Conservation (phyloP, 495 filamentous ascomycete genomes). For the Penicillium simplicissimum region DNA sequence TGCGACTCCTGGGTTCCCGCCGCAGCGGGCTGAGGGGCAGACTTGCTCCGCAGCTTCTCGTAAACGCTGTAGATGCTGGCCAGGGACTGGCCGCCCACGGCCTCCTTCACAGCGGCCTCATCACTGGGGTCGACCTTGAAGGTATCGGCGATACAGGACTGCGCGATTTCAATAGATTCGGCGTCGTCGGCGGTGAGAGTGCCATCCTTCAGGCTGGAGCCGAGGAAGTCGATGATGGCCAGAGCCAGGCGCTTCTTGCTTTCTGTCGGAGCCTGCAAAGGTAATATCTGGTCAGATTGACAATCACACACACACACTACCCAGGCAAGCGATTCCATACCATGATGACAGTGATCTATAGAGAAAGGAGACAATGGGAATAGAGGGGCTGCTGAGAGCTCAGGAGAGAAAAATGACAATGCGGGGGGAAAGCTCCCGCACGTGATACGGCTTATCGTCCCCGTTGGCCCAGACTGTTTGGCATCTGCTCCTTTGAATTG, state of each 20-base stretch:
- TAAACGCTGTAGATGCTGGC: conserved; percentile 91
- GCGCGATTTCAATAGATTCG: conserved; percentile 88
- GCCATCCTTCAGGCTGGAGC: conserved; percentile 80
- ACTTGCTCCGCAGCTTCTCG: conserved; percentile 85
- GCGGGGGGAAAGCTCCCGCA: conserved; percentile 31
- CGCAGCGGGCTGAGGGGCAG: conserved; percentile 36
- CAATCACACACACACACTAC: not conserved
- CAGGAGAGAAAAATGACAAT: conserved; percentile 24
- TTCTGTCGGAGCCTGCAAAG: conserved; percentile 55
- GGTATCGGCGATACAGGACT: conserved; percentile 88
- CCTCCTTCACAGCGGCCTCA: conserved; percentile 68
- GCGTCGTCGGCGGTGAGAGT: conserved; percentile 82
- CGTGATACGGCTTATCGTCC: conserved; percentile 34
- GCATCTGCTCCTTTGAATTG: not conserved
- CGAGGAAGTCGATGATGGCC: conserved; percentile 94
- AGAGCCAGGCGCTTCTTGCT: conserved; percentile 96
- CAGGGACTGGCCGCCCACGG: conserved; percentile 81
- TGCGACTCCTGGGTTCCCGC: conserved; percentile 22
- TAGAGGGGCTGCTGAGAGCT: not conserved
- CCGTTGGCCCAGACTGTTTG: conserved; percentile 20
- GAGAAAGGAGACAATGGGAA: conserved; percentile 7
- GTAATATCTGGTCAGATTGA: conserved; percentile 13
- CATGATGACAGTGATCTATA: conserved; percentile 17
- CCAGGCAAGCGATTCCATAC: conserved; percentile 6
- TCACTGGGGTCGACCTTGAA: conserved; percentile 91